These are phyloP conservation scores for Fraxinus greggii DNA, from an alignment of 305 asterid genomes.

Conservation along the genomic window DNA sequence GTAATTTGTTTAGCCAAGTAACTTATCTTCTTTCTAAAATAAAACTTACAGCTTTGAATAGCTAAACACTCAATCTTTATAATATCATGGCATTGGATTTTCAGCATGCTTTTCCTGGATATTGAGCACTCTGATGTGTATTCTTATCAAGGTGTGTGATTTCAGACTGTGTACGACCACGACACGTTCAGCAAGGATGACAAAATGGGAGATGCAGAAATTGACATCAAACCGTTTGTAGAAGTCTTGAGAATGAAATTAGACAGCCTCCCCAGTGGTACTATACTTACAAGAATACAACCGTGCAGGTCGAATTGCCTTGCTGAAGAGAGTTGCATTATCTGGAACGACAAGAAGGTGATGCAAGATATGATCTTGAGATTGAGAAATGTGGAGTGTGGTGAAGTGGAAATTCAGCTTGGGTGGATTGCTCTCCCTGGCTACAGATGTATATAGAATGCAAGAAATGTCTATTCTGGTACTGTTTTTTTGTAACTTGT, in stretches of 20 bases:
- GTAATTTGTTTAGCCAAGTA: background rate
- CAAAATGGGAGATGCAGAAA: slow-evolving; percentile 83
- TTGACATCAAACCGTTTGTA: slow-evolving; percentile 55
- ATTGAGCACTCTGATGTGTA: background rate
- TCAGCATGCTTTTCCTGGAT: background rate
- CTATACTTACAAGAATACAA: slow-evolving; percentile 45
- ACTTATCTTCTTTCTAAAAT: background rate
- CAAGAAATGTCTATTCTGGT: background rate
- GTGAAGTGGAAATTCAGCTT: slow-evolving; percentile 78
- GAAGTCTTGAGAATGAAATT: slow-evolving; percentile 56
- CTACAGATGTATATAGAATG: slow-evolving; percentile 38
- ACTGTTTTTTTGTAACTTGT: background rate
- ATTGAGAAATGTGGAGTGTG: slow-evolving; percentile 76
- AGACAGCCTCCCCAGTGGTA: slow-evolving; percentile 55
- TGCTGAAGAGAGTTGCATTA: slow-evolving; percentile 60
- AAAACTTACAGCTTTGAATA: background rate
- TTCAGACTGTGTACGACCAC: slow-evolving; percentile 79
- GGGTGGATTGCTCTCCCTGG: slow-evolving; percentile 85
- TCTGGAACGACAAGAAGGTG: slow-evolving; percentile 58
- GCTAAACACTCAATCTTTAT: background rate
- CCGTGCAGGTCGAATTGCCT: slow-evolving; percentile 67
- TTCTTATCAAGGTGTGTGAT: background rate
- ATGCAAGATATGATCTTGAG: slow-evolving; percentile 76
- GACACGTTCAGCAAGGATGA: slow-evolving; percentile 87
- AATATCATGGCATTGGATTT: background rate